A percentile compares a stretch with the other conserved stretches of the same genome.
Conservation (phyloP, 305 asterid species). For the Solanum hybrid region DNA sequence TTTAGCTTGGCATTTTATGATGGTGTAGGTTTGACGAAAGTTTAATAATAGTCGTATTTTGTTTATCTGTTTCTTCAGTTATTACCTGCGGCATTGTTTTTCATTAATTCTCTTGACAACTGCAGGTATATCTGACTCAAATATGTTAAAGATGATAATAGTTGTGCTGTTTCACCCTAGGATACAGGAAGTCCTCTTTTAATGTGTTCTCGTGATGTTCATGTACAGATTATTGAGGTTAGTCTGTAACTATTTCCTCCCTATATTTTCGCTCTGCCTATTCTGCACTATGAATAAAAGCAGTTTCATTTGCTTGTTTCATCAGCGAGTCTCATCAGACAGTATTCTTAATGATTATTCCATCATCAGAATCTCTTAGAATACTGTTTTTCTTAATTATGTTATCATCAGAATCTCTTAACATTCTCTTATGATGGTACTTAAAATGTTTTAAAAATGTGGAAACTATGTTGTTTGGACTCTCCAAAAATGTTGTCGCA, state of each 20-base stretch:
- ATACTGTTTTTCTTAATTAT: not conserved
- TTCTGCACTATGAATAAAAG: not conserved
- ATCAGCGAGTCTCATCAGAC: not conserved
- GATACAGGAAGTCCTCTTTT: not conserved
- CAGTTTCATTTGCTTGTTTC: slow-evolving; percentile 2
- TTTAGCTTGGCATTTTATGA: slow-evolving; percentile 39
- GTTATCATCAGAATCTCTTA: not conserved
- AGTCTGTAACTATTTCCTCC: not conserved
- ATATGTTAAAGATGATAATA: not conserved
- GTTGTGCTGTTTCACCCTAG: not conserved
- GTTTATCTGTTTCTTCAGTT: not conserved
- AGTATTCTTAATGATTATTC: not conserved
- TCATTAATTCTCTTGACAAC: not conserved
- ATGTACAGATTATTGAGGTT: slow-evolving; percentile 14
- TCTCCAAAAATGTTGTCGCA: not conserved
- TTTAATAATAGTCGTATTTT: not conserved
- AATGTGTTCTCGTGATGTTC: not conserved
- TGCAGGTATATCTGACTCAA: slow-evolving; percentile 24
- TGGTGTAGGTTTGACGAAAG: slow-evolving; percentile 36
- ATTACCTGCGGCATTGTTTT: not conserved
- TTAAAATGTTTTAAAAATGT: not conserved
- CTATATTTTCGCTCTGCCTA: not conserved
- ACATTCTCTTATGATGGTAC: not conserved
- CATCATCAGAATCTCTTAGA: not conserved
- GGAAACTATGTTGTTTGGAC: not conserved